Base-by-base conservation (phyloP, 768 basidiomycete species). In the Boletus barrowsii region DNA sequence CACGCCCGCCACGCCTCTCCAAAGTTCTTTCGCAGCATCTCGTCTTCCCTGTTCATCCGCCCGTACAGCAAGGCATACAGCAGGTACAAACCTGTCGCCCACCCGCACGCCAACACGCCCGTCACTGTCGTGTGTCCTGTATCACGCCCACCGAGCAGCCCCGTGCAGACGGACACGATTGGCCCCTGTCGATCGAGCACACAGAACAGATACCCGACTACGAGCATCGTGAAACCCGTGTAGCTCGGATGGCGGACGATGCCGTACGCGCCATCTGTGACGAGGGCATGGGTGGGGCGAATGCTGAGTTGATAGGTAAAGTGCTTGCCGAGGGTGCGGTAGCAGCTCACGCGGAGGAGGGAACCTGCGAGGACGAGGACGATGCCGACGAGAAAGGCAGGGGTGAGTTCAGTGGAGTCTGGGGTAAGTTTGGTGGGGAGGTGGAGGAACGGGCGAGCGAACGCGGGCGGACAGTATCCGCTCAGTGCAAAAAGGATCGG, bases 231-330 rank as follows among this genome's bases (percentile, higher is more conserved):
- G 0, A 5, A 15, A 7, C 39, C 67, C 1, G 66, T 66, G 37
- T 72, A 71, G 26, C 63, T 62, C 10, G 71, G 71, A 50, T 72
- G 70, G 1, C 69, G 65, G 7, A 71, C 62, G 51, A 63, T 15
- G 10, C 55, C 9, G 52, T 72, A 69, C 10, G 49, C 58, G 1
- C 68, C 65, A 0, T 45, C 4, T 1, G 66, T 70, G 35, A 72
- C 54, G 49, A 72, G 63, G 26, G 46, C 24, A 15, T 59, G 67
- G 7, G 49, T 13, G 3, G 49, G 50, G 2, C 55, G 58, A 37
- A 65, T 52, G 36, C 56, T 47, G 11, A 69, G 58, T n/a, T 67
- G 55, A 22, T 67, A 67, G 7, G 65, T 69, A 39, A 67, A 71
- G 22, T 30, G 32, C 0, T 26, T 2, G 10, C 70, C 70, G 42